Evolutionary conservation across 495 filamentous ascomycete genomes (phyloP).

Genomic region (Neurospora sp.): DNA sequence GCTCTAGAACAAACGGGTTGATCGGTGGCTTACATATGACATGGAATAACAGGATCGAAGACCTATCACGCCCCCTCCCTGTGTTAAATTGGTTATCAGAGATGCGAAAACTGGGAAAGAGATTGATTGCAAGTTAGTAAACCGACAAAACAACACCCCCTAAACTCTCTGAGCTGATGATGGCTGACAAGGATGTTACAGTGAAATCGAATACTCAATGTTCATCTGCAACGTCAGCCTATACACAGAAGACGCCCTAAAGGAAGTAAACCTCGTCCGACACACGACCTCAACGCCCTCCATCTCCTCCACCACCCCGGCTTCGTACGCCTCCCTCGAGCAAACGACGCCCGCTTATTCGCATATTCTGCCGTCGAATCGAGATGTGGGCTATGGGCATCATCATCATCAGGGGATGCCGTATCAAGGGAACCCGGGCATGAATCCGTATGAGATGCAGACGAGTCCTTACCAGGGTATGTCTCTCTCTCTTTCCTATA

Average conservation of each 20-base stretch:
- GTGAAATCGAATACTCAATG: conserved; percentile 67
- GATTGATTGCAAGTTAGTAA: conserved; percentile 74
- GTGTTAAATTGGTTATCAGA: conserved; percentile 72
- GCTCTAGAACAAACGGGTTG: background rate
- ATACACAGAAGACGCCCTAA: conserved; percentile 73
- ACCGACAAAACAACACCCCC: background rate
- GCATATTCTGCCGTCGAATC: conserved; percentile 24
- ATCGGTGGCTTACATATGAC: background rate
- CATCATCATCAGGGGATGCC: conserved; percentile 7
- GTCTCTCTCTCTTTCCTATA: background rate
- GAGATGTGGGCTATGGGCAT: conserved; percentile 14
- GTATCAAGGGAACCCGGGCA: conserved; percentile 9
- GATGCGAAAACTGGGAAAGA: conserved; percentile 76
- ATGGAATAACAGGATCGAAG: conserved; percentile 61
- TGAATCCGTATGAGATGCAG: conserved; percentile 19
- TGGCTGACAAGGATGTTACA: conserved; percentile 11
- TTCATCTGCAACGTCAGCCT: conserved; percentile 91
- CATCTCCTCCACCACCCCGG: conserved; percentile 60
- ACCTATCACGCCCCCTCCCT: conserved; percentile 93
- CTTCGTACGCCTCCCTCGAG: conserved; percentile 24
- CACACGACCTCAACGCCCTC: conserved; percentile 81
- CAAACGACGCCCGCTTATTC: conserved; percentile 23
- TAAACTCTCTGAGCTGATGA: background rate
- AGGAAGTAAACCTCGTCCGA: conserved; percentile 88
- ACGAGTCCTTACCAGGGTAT: conserved; percentile 13